A percentile compares a stretch with the other conserved stretches of the same genome.
Evolutionary conservation across 768 basidiomycete species (phyloP).

Genomic region (Lentinula guzmanii): DNA sequence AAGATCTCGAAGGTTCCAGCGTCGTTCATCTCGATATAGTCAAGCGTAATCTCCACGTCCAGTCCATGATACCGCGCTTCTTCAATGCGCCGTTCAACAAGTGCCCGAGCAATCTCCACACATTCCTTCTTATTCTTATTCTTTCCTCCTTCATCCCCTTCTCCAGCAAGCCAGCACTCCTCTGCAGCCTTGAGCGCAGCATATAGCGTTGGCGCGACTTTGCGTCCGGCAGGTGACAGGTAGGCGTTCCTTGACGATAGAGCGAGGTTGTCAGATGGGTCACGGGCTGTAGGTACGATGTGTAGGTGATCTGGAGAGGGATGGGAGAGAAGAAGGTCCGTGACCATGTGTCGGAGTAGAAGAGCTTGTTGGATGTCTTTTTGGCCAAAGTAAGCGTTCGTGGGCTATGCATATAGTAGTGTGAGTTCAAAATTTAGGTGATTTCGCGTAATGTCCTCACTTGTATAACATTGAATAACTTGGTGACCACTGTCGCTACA

Average conservation of each 20-base stretch:
- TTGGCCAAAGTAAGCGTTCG: constrained; percentile 92
- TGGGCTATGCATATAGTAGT: constrained; percentile 50
- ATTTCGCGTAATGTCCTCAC: constrained; percentile 33
- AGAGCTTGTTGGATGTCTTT: constrained; percentile 98
- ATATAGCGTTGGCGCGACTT: constrained; percentile 62
- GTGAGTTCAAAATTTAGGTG: neutral
- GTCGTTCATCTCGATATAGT: constrained; percentile 90
- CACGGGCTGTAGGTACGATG: constrained; percentile 83
- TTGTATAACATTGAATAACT: constrained; percentile 90
- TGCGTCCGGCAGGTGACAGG: constrained; percentile 57
- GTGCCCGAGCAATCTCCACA: constrained; percentile 33
- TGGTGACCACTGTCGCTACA: constrained; percentile 91
- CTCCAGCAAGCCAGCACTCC: constrained; percentile 38
- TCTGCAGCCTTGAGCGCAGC: constrained; percentile 60
- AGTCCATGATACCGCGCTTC: constrained; percentile 25
- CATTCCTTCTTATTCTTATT: constrained; percentile 45
- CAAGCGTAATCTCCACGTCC: constrained; percentile 54
- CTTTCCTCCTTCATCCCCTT: no score
- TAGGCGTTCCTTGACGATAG: constrained; percentile 90
- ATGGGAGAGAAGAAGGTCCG: constrained; percentile 76
- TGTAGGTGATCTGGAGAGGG: constrained; percentile 70
- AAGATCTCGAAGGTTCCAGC: constrained; percentile 67
- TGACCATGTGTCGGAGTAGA: constrained; percentile 68
- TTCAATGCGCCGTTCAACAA: constrained; percentile 27
- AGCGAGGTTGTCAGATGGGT: constrained; percentile 61